Base-by-base conservation (phyloP, 192 early-diverging fungal species). In the Coemansia umbellata region DNA sequence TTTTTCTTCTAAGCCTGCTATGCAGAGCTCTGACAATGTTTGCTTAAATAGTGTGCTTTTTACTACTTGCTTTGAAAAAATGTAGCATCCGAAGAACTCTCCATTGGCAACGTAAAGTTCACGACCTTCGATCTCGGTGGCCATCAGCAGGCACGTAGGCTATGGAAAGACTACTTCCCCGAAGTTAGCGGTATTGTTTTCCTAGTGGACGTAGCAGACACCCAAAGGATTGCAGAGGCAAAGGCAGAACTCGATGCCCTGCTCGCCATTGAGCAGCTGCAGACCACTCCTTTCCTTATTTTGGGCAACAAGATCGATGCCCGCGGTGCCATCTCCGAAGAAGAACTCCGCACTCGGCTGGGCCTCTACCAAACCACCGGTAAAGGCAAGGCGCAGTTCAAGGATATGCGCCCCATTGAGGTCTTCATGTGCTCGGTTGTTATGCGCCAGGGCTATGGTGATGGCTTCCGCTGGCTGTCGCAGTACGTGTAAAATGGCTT, bases 221-320 rank as follows among this genome's bases (percentile, higher is more conserved):
- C 72, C 28, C 80, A 81, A 50, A 81, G 96, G 60, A 89, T 99
- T 72, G 30, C 66, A 13, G 96, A 99, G 75, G 79, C 87, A 51
- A 96, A 95, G 80, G 85, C 91, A 9, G 96, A 97, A 81, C 84
- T 99, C 52, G 93, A 94, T 80, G 87, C 85, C 43, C 83, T 98
- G 45, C 82, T 98, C 40, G 85, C 84, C 33, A 95, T 98, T 62
- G 93, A 98, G 78, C 85, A 95, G 69, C 85, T 99, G 54, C 82
- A 86, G 60, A 87, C 71, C 50, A 88, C 92, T 22, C 96, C 96
- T 11, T 97, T 99, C 81, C 75, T 99, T 60, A 82, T 99, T 50
- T 85, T 99, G 39, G 96, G 96, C 61, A 99, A 99, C 85, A 99
- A 99, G 85, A 97, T 99, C 66, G 96, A 99, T 65, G 87, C 89